Evolutionary conservation across 2,329 filamentous ascomycete genomes (phyloP).

Genomic region (Cyclaneusma minus): DNA sequence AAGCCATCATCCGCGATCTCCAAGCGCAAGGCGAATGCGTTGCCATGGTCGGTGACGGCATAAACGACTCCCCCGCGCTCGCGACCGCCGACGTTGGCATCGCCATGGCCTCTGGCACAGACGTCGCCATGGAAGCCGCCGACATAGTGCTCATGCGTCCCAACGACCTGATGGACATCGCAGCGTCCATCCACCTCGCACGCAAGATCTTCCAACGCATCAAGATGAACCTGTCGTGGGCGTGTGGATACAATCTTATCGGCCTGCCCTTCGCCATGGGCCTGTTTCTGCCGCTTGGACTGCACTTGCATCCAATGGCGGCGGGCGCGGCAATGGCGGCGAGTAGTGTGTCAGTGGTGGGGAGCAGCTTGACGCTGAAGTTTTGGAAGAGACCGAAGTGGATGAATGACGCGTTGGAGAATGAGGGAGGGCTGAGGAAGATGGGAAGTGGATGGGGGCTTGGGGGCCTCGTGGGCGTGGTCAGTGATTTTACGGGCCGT

Average conservation of each 20-base stretch:
- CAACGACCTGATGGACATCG: slow-evolving; percentile 84
- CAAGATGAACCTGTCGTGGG: slow-evolving; percentile 85
- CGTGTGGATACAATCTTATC: slow-evolving; percentile 81
- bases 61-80: slow-evolving; percentile 93
- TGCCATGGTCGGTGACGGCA: slow-evolving; percentile 95
- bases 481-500: slow-evolving; percentile 23
- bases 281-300: slow-evolving; percentile 77
- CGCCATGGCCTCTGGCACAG: slow-evolving; percentile 80
- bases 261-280: slow-evolving; percentile 96
- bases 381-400: slow-evolving; percentile 73
- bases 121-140: slow-evolving; percentile 94
- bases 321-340: slow-evolving; percentile 89
- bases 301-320: slow-evolving; percentile 82
- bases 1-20: slow-evolving; percentile 63
- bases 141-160: slow-evolving; percentile 92
- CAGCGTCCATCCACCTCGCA: slow-evolving; percentile 68
- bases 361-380: slow-evolving; percentile 69
- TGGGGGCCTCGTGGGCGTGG: slow-evolving; percentile 25
- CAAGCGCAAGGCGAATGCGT: slow-evolving; percentile 63
- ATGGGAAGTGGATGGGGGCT: slow-evolving; percentile 18
- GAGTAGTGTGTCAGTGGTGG: slow-evolving; percentile 79
- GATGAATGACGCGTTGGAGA: slow-evolving; percentile 64
- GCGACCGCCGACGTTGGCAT: slow-evolving; percentile 89
- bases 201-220: slow-evolving; percentile 81
- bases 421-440: slow-evolving; percentile 27